Percentiles rank a stretch among this genome's conserved stretches.
Evolutionary conservation across 2,329 filamentous ascomycete genomes (phyloP).

Genomic region (Cadophora gregata): DNA sequence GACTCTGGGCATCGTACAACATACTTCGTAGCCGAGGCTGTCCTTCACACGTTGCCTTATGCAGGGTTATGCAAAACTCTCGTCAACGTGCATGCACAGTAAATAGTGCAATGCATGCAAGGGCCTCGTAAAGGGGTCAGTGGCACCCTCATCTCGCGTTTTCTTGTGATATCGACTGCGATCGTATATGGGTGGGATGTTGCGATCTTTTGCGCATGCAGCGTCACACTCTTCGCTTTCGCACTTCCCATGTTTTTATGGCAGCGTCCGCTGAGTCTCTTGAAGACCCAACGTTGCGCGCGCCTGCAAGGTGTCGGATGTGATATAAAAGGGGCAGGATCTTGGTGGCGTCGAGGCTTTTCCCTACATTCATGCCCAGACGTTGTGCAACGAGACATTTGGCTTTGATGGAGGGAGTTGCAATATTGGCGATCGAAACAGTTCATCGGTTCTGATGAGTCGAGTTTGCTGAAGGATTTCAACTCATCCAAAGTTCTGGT

Average conservation of each 20-base stretch:
- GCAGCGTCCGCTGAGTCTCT: not conserved
- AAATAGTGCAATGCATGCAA: not conserved
- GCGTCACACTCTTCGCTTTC: not conserved
- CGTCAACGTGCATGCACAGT: not conserved
- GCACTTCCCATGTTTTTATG: not conserved
- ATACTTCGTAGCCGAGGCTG: conserved; percentile 4
- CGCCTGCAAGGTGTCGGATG: conserved; percentile 3
- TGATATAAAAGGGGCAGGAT: not conserved
- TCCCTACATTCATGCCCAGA: not conserved
- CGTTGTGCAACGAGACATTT: not conserved
- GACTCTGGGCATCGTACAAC: not conserved
- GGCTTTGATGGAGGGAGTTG: not conserved
- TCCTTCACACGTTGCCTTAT: conserved; percentile 1
- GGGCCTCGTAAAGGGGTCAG: not conserved
- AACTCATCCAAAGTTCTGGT: not conserved
- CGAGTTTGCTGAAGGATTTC: not conserved
- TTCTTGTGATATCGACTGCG: not conserved
- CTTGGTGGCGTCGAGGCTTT: conserved; percentile 10
- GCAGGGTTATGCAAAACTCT: not conserved
- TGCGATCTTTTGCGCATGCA: not conserved
- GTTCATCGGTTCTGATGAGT: not conserved
- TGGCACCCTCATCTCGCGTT: not conserved
- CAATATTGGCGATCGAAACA: conserved; percentile 3
- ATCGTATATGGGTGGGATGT: not conserved
- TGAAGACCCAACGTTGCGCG: not conserved